phyloP scores from a whole-genome alignment of 306 rosid genomes.

The Quercus aquifolioides region DNA sequence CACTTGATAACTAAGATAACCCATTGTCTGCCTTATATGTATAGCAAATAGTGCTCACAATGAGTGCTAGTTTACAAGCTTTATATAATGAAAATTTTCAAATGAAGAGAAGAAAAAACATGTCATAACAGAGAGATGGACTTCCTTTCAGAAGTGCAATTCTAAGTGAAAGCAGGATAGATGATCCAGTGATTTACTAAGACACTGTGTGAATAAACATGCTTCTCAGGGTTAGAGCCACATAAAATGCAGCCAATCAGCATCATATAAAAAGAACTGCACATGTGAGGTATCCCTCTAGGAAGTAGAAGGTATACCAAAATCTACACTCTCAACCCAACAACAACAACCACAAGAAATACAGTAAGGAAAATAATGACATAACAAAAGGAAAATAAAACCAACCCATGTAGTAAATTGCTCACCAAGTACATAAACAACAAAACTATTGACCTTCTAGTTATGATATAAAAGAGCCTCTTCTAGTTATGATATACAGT shows the following conservation, averaged over 20 bases:
- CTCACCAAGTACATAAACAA: no score
- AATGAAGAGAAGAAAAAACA: neutral
- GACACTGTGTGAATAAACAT: neutral
- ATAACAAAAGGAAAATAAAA: no score
- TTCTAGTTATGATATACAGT: no score
- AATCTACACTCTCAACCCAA: neutral
- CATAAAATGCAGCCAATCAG: neutral
- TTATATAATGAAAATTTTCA: neutral
- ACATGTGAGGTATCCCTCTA: neutral
- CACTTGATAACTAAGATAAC: neutral
- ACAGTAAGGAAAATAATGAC: no score
- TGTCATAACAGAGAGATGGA: neutral
- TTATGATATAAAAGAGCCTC: no score
- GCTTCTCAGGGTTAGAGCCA: neutral
- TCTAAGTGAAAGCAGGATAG: neutral
- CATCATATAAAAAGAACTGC: neutral
- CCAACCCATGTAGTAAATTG: no score
- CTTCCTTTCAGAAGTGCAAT: neutral
- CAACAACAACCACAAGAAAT: no score
- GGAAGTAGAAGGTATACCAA: neutral
- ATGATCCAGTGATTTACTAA: neutral
- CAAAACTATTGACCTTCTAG: no score
- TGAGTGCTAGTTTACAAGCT: neutral
- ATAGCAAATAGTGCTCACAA: neutral
- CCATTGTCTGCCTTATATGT: neutral